A percentile compares a stretch with the other conserved stretches of the same genome.
Conservation (phyloP, 805 yeast genomes). For the Candida railenensis region DNA sequence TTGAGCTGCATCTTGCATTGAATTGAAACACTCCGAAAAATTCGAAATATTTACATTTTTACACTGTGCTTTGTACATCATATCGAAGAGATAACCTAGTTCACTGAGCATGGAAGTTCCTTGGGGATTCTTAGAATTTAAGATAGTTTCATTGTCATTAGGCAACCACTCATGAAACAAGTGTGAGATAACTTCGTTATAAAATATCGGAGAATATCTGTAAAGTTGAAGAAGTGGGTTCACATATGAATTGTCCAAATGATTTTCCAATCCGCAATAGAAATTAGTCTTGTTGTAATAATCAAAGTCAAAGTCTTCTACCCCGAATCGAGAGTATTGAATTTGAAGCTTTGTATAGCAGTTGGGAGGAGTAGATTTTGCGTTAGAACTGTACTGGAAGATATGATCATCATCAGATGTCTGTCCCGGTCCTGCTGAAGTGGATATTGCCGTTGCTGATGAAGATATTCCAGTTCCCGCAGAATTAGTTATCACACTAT, state of each 20-base stretch:
- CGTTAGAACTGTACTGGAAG: slow-evolving; percentile 12
- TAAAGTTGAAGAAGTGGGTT: slow-evolving; percentile 80
- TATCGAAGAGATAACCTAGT: slow-evolving; percentile 85
- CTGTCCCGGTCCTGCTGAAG: slow-evolving; percentile 8
- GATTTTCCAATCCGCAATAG: slow-evolving; percentile 83
- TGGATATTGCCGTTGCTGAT: neutral
- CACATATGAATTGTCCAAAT: slow-evolving; percentile 67
- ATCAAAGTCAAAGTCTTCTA: slow-evolving; percentile 88
- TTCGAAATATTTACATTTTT: slow-evolving; percentile 80
- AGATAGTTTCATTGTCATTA: slow-evolving; percentile 30
- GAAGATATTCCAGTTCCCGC: neutral
- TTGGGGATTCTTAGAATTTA: slow-evolving; percentile 28
- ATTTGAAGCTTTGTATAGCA: slow-evolving; percentile 75
- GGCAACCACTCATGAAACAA: slow-evolving; percentile 51
- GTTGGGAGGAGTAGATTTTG: slow-evolving; percentile 49
- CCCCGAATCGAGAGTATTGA: slow-evolving; percentile 85
- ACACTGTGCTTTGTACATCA: slow-evolving; percentile 81
- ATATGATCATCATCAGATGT: slow-evolving; percentile 11
- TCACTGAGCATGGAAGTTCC: slow-evolving; percentile 68
- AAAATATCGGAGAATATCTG: slow-evolving; percentile 72
- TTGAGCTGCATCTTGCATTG: slow-evolving; percentile 43
- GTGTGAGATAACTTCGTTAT: slow-evolving; percentile 58
- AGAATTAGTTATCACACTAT: neutral
- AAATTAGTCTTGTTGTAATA: slow-evolving; percentile 72
- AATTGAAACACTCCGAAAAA: slow-evolving; percentile 48